phyloP scores from a whole-genome alignment of 148 eudicot genomes.

The Hydrangea macrophylla region DNA sequence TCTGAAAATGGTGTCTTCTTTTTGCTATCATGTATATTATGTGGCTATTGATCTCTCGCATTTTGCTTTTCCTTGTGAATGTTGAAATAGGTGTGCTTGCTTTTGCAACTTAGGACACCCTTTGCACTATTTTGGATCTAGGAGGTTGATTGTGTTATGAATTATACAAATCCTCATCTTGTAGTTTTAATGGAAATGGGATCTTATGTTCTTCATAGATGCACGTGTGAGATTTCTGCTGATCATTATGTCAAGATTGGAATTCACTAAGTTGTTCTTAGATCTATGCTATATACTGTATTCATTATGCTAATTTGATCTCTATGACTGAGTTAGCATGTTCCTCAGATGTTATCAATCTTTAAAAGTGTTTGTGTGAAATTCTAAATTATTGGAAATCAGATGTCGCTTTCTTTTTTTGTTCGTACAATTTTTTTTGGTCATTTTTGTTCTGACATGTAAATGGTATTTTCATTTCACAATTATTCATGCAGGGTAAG shows the following conservation, averaged over 20 bases:
- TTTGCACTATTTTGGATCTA: conserved; percentile 13
- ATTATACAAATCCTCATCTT: background rate
- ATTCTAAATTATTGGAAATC: background rate
- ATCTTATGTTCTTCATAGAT: conserved; percentile 4
- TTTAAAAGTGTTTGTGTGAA: background rate
- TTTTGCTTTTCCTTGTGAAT: conserved; percentile 2
- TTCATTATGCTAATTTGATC: background rate
- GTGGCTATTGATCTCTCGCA: conserved; percentile 8
- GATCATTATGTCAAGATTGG: background rate
- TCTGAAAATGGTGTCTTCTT: background rate
- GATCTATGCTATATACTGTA: conserved; percentile 6
- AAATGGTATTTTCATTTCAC: background rate
- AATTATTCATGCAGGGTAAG: background rate
- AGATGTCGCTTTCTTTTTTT: background rate
- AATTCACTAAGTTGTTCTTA: background rate
- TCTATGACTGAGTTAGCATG: background rate
- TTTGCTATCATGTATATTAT: conserved; percentile 2
- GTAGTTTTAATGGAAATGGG: background rate
- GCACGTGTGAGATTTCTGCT: background rate
- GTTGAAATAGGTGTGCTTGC: conserved; percentile 5
- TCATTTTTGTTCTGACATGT: background rate
- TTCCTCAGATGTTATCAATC: background rate
- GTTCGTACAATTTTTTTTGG: too few species aligned
- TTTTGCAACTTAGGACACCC: background rate
- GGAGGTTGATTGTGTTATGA: background rate